A percentile compares a stretch with the other conserved stretches of the same genome.
Evolutionary conservation across 192 early-diverging fungal species (phyloP).

Genomic region (Rhizoclosmatium globosum): DNA sequence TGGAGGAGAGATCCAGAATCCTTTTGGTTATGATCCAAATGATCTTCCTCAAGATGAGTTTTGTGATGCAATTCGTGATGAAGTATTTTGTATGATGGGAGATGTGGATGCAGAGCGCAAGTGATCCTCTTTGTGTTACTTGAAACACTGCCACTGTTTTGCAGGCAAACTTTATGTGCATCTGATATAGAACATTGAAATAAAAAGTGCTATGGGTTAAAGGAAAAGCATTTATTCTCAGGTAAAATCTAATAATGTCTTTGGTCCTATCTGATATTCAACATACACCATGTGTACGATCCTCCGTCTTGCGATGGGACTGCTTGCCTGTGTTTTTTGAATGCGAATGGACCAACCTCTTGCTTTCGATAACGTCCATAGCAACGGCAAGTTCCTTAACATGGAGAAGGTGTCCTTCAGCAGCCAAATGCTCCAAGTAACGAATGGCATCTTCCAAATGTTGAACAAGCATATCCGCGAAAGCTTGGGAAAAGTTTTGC

Average conservation of each 20-base stretch:
- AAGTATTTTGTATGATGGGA: slow-evolving; percentile 26
- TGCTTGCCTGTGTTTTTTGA: neutral
- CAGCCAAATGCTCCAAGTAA: slow-evolving; percentile 10
- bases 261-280: neutral
- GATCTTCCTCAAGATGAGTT: slow-evolving; percentile 37
- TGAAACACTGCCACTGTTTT: too few relatives aligned
- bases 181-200: too few relatives aligned
- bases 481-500: slow-evolving; percentile 11
- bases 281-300: slow-evolving; percentile 11
- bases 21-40: slow-evolving; percentile 72
- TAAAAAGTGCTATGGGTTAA: too few relatives aligned
- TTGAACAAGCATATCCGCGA: slow-evolving; percentile 15
- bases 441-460: slow-evolving; percentile 14
- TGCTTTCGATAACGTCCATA: neutral
- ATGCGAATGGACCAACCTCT: slow-evolving; percentile 2
- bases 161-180: too few relatives aligned
- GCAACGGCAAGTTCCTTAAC: neutral
- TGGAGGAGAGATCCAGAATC: slow-evolving; percentile 94
- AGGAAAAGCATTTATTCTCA: too few relatives aligned
- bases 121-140: too few relatives aligned
- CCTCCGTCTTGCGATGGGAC: neutral
- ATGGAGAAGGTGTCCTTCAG: neutral
- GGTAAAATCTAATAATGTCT: too few relatives aligned
- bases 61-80: slow-evolving; percentile 24
- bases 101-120: neutral